Base-by-base conservation (phyloP, 176 grass and related monocot genomes). In the Pharus latifolius region DNA sequence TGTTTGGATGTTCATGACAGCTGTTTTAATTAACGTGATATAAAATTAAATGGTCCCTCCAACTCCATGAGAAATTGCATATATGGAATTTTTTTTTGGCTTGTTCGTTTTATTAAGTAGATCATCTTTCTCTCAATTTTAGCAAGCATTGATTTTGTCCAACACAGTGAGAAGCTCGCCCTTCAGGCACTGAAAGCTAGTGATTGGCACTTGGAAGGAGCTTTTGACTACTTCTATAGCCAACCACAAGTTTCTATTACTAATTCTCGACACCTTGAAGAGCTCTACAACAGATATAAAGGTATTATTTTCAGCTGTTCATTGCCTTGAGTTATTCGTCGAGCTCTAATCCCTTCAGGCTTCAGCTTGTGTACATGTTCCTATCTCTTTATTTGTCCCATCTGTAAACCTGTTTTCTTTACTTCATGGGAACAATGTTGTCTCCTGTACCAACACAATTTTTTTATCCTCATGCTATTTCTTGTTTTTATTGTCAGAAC, bases 211-310 rank as follows among this genome's bases (percentile, higher is more conserved):
- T 66, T 99, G 48, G 96, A 99, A 78, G 96, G 90, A 47, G 90
- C 96, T 79, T 99, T 99, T 91, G 96, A 99, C 77, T 84, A 80
- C 35, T 99, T 99, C 71, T 95, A 99, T 74, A 99, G 65, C 76
- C 96, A 99, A 55, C 96, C 96, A 13, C 96, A 99, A 44, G 74
- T 95, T 80, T 91, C 84, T 65, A 68, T 76, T 17, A 78, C 80
- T 14, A 89, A 99, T 72, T 77, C 87, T 56, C 65, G 87, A 60
- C 85, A 86, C 75, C 73, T 95, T 71, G 96, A 95, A 84, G 82
- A 91, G 41, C 83, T 99, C 47, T 99, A 73, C 65, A 88, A 91
- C 69, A 86, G 80, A 88, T 99, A 99, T 66, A 95, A 88, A 95
- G 96, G 96, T 88, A 84, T 49, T 49, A 54, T 52, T 66, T 20